phyloP scores from a whole-genome alignment of 768 basidiomycete genomes.

The Russula vinacea region DNA sequence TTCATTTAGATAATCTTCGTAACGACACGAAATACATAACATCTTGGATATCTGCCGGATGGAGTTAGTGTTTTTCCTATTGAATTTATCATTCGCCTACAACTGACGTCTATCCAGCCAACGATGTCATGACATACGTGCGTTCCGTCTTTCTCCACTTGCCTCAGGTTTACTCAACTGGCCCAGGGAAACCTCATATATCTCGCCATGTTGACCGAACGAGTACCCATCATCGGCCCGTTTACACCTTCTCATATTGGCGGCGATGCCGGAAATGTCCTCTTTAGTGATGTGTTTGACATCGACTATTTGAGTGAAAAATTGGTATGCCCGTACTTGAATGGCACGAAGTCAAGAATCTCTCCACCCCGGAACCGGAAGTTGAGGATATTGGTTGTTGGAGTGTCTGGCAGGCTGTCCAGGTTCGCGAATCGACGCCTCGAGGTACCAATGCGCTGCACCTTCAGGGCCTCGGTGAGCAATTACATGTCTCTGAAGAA shows the following conservation, averaged over 20 bases:
- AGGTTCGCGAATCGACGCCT: conserved; percentile 33
- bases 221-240: conserved; percentile 42
- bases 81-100: neutral
- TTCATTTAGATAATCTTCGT: conserved; percentile 54
- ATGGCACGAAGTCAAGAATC: conserved; percentile 44
- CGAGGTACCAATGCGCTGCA: conserved; percentile 33
- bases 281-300: conserved; percentile 46
- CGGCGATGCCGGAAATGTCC: conserved; percentile 36
- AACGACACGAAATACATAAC: conserved; percentile 63
- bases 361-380: conserved; percentile 31
- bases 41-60: conserved; percentile 74
- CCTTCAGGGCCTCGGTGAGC: conserved; percentile 36
- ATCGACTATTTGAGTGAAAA: conserved; percentile 38
- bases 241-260: conserved; percentile 44
- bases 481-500: neutral
- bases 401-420: conserved; percentile 42
- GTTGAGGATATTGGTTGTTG: conserved; percentile 44
- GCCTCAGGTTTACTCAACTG: neutral
- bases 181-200: conserved; percentile 42
- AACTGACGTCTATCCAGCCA: conserved; percentile 44
- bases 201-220: conserved; percentile 40
- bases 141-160: conserved; percentile 27
- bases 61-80: conserved; percentile 43
- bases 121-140: conserved; percentile 75
- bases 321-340: conserved; percentile 42